Evolutionary conservation across 306 rosid genomes (phyloP).

Genomic region (Vicia villosa): DNA sequence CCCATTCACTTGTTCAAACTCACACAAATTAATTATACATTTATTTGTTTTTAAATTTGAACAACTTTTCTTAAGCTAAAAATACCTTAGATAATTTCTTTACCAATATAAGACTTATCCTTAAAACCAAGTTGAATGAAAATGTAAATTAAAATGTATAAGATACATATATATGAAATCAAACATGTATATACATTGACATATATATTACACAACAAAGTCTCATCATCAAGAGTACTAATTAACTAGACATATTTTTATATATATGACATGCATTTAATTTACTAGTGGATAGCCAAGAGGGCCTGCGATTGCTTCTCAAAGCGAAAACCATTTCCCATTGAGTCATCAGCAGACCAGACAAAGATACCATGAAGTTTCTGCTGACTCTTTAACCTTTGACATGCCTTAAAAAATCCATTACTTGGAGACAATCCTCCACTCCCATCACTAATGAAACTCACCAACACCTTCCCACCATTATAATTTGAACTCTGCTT

Average conservation of each 20-base stretch:
- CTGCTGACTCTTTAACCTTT: slow-evolving; percentile 46
- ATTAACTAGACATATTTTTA: too few species aligned
- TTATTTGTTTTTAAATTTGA: too few species aligned
- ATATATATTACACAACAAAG: neutral
- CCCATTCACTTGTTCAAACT: too few species aligned
- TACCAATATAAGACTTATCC: too few species aligned
- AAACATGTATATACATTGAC: neutral
- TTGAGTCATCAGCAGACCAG: slow-evolving; percentile 89
- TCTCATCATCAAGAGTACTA: neutral
- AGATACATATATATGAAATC: neutral
- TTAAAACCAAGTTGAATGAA: neutral
- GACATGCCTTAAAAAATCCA: slow-evolving; percentile 72
- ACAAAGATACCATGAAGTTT: slow-evolving; percentile 73
- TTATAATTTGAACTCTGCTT: slow-evolving; percentile 60
- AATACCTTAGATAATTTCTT: too few species aligned
- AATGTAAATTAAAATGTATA: neutral
- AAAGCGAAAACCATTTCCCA: slow-evolving; percentile 55
- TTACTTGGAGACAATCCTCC: slow-evolving; percentile 56
- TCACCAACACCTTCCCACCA: slow-evolving; percentile 69
- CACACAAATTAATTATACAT: too few species aligned
- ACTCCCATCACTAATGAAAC: slow-evolving; percentile 65
- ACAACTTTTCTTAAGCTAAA: too few species aligned
- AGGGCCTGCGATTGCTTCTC: slow-evolving; percentile 74
- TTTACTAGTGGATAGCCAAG: slow-evolving; percentile 42
- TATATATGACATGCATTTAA: neutral